phyloP scores from a whole-genome alignment of 352 stramenopile genomes.

The Discostella stelligera region DNA sequence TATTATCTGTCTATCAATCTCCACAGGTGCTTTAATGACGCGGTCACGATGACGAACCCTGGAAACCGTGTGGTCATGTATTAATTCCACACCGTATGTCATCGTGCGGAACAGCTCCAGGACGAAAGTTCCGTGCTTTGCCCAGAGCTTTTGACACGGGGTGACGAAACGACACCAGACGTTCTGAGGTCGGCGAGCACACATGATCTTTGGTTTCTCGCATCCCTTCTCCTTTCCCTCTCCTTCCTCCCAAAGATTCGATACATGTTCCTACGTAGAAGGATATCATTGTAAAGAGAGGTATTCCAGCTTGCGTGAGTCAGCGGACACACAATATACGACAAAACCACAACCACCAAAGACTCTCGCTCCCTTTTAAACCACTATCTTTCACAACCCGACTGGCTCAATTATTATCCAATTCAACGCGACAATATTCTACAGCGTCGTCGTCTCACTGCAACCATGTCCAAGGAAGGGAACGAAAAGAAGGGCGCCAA shows the following conservation, averaged over 20 bases:
- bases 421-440: too few relatives aligned
- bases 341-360: too few relatives aligned
- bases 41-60: background rate
- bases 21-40: too few relatives aligned
- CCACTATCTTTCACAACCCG: too few relatives aligned
- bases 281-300: too few relatives aligned
- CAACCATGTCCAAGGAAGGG: slow-evolving; percentile 54
- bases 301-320: background rate
- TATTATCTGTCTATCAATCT: too few relatives aligned
- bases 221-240: background rate
- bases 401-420: too few relatives aligned
- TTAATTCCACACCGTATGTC: background rate
- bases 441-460: background rate
- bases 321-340: background rate
- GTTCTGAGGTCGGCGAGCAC: background rate
- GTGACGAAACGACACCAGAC: background rate
- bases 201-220: background rate
- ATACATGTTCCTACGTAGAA: background rate
- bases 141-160: too few relatives aligned
- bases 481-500: slow-evolving; percentile 83
- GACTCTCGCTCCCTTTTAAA: too few relatives aligned
- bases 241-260: background rate
- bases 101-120: background rate
- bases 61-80: too few relatives aligned
- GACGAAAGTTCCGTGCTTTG: background rate